phyloP scores from a whole-genome alignment of 306 rosid species.

The Malus orientalis region DNA sequence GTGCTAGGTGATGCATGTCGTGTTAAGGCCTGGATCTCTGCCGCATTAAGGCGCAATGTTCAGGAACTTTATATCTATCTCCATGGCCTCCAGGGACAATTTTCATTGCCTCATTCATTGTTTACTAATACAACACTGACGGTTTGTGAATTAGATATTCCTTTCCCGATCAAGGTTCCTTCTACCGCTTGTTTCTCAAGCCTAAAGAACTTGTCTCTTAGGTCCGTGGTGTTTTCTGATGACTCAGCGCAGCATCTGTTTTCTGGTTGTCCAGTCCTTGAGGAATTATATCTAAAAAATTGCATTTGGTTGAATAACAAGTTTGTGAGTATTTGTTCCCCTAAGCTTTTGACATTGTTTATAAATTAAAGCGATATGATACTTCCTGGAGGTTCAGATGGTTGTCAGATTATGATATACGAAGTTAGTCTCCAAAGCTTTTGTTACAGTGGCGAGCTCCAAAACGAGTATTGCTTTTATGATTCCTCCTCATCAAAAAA shows the following conservation, averaged over 20 bases:
- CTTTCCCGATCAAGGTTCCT: not conserved
- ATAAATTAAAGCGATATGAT: not conserved
- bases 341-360: not conserved
- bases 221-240: constrained; percentile 1
- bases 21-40: not conserved
- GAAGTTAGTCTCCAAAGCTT: not conserved
- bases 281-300: not conserved
- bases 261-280: not conserved
- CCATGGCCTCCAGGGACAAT: not conserved
- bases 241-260: not conserved
- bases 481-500: not conserved
- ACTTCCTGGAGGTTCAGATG: not conserved
- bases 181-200: not conserved
- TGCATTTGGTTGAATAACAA: not conserved
- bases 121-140: not conserved
- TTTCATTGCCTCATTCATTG: not conserved
- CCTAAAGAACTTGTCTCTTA: not conserved
- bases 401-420: not conserved
- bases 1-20: not conserved
- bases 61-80: not conserved
- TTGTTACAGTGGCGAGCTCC: not conserved
- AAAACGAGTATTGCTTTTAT: not conserved
- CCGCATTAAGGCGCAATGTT: not conserved
- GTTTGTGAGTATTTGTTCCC: not conserved
- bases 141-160: not conserved